A percentile compares a stretch with the other conserved stretches of the same genome.
These are phyloP conservation scores for Crotalaria pallida DNA, from an alignment of 306 rosid genomes.

Conservation along the genomic window DNA sequence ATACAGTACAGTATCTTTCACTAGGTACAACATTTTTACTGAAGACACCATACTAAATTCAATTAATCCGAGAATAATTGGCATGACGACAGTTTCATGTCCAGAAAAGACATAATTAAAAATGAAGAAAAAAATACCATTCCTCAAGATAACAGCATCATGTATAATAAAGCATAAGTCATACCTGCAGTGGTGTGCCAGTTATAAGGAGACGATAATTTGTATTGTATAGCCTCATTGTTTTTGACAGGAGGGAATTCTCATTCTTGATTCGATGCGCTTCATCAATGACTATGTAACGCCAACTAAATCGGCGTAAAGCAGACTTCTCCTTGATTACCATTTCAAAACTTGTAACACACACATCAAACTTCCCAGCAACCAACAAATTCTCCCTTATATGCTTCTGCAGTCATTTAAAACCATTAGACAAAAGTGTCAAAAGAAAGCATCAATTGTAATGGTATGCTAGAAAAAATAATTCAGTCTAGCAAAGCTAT, in stretches of 20 bases:
- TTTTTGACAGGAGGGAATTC: conserved; percentile 90
- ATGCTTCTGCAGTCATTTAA: conserved; percentile 50
- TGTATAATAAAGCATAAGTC: conserved; percentile 11
- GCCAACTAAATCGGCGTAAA: conserved; percentile 93
- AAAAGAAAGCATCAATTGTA: background rate
- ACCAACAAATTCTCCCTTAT: conserved; percentile 81
- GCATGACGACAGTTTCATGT: background rate
- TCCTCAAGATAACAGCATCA: background rate
- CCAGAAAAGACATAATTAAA: background rate
- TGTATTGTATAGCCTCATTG: conserved; percentile 88
- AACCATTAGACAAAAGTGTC: background rate
- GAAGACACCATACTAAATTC: background rate
- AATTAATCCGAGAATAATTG: background rate
- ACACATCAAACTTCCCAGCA: conserved; percentile 95
- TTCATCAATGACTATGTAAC: conserved; percentile 91
- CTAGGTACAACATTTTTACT: background rate
- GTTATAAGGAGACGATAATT: conserved; percentile 93
- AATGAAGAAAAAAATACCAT: background rate
- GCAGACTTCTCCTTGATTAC: conserved; percentile 88
- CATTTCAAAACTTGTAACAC: conserved; percentile 99
- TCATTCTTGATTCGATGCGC: conserved; percentile 98
- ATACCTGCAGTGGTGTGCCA: conserved; percentile 96
- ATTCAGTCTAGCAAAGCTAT: conserved; percentile 1
- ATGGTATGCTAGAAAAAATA: background rate
- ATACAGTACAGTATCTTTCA: background rate